These are phyloP conservation scores for Nitzschia sp. DNA, from an alignment of 108 stramenopile genomes.

Conservation along the genomic window DNA sequence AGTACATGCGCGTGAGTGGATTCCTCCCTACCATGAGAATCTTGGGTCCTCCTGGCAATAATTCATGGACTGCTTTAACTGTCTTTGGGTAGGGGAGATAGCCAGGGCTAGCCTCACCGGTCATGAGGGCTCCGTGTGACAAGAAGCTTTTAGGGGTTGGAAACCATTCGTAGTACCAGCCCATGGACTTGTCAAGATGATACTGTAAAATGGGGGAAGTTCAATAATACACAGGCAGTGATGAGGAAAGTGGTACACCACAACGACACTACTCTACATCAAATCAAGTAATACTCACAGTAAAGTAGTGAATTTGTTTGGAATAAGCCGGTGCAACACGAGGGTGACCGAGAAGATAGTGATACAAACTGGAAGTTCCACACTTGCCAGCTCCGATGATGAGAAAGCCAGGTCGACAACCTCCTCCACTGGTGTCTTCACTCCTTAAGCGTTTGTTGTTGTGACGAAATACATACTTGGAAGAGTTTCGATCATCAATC, in stretches of 20 bases:
- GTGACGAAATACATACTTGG: neutral
- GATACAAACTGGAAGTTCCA: slow-evolving; percentile 72
- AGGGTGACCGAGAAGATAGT: slow-evolving; percentile 79
- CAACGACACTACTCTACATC: neutral
- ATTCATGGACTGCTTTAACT: neutral
- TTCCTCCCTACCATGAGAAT: slow-evolving; percentile 73
- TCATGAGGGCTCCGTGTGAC: slow-evolving; percentile 73
- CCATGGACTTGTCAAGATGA: slow-evolving; percentile 34
- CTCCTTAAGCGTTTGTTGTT: neutral
- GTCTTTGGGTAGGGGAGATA: slow-evolving; percentile 72
- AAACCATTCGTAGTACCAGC: slow-evolving; percentile 79
- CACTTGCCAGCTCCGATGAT: slow-evolving; percentile 89
- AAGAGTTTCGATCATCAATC: slow-evolving; percentile 11
- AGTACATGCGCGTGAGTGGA: slow-evolving; percentile 72
- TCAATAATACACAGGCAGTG: too few relatives aligned
- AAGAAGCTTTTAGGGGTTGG: slow-evolving; percentile 65
- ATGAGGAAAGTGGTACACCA: neutral
- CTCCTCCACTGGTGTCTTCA: slow-evolving; percentile 28
- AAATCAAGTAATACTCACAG: slow-evolving; percentile 25
- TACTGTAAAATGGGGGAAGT: slow-evolving; percentile 26
- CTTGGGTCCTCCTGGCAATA: slow-evolving; percentile 12
- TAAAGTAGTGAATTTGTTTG: slow-evolving; percentile 88
- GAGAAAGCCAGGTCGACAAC: slow-evolving; percentile 81
- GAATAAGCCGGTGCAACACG: slow-evolving; percentile 69
- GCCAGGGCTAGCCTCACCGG: slow-evolving; percentile 84